A percentile compares a stretch with the other conserved stretches of the same genome.
Conservation (phyloP, 345 rosid genomes). For the Salix caprea region DNA sequence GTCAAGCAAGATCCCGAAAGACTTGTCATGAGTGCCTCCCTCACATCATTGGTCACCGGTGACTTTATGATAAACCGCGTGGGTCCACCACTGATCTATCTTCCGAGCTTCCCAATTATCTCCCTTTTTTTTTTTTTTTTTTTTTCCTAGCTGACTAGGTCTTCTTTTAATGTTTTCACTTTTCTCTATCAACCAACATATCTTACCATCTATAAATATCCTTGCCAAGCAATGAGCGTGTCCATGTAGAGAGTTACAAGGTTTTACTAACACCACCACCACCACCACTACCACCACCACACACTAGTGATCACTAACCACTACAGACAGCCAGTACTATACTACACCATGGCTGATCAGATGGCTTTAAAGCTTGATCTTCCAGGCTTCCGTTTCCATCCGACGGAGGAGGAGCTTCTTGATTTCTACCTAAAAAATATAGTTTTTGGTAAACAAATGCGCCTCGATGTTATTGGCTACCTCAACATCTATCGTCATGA, state of each 20-base stretch:
- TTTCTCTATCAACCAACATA: background rate
- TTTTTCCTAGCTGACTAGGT: background rate
- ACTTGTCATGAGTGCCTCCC: constrained; percentile 6
- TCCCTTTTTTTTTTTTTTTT: too few relatives aligned
- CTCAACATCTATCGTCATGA: constrained; percentile 71
- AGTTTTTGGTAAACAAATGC: constrained; percentile 44
- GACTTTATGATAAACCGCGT: constrained; percentile 40
- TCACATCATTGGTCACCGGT: background rate
- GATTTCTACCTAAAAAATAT: constrained; percentile 76
- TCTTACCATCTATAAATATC: constrained; percentile 16
- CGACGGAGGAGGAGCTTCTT: constrained; percentile 87
- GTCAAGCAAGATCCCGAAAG: constrained; percentile 3
- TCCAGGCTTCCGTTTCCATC: constrained; percentile 94
- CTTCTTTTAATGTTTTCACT: constrained; percentile 16
- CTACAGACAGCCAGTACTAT: background rate
- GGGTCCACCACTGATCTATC: constrained; percentile 33
- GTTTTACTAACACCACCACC: background rate
- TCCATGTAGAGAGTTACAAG: background rate
- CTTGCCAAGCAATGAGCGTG: background rate
- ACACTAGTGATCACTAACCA: background rate
- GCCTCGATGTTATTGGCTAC: constrained; percentile 52
- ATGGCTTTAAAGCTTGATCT: constrained; percentile 44
- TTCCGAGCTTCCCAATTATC: background rate
- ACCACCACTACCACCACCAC: background rate
- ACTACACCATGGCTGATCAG: constrained; percentile 17